Evolutionary conservation across 257 asterid species (phyloP).

Genomic region (Fraxinus cuspidata): DNA sequence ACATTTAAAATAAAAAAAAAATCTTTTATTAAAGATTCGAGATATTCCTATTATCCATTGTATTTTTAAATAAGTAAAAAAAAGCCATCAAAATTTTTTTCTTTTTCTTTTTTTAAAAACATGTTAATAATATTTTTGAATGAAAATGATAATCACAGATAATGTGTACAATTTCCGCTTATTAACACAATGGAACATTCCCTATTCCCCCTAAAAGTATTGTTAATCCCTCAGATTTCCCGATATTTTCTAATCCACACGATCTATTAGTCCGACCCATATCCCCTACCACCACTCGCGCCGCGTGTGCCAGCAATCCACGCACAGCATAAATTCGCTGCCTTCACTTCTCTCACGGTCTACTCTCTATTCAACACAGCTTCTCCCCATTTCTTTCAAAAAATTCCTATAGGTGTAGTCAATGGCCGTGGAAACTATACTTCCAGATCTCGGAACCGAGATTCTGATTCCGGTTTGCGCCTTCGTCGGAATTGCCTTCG

Average conservation of each 20-base stretch:
- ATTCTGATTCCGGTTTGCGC: slow-evolving; percentile 66
- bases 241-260: not conserved
- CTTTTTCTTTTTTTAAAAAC: too few species aligned
- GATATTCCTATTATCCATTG: too few species aligned
- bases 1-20: too few species aligned
- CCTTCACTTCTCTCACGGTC: not conserved
- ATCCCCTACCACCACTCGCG: not conserved
- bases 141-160: too few species aligned
- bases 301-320: not conserved
- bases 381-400: not conserved
- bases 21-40: too few species aligned
- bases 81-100: too few species aligned
- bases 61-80: too few species aligned
- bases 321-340: not conserved
- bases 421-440: slow-evolving; percentile 13
- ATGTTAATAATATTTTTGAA: too few species aligned
- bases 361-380: not conserved
- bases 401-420: not conserved
- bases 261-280: not conserved
- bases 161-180: too few species aligned
- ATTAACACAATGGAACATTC: not conserved
- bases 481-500: slow-evolving; percentile 56
- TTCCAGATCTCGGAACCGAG: slow-evolving; percentile 63
- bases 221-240: not conserved
- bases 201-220: too few species aligned